Evolutionary conservation across 2,329 filamentous ascomycete species (phyloP).

Genomic region (Colletotrichum chrysophilum): DNA sequence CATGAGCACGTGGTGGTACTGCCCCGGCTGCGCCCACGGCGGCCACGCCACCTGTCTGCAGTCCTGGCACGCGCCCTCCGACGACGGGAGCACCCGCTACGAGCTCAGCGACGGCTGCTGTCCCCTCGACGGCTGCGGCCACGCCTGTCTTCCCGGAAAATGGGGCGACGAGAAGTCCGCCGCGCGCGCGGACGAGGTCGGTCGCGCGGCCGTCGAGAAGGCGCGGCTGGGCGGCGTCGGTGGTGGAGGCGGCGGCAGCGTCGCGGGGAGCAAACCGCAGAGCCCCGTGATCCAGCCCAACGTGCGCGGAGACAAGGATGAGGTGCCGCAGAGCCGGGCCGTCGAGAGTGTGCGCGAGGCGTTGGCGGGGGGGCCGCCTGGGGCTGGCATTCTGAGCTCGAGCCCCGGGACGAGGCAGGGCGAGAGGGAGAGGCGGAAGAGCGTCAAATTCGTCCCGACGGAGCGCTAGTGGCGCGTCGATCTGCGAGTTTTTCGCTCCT

Average conservation of each 20-base stretch:
- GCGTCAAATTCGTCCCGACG: constrained; percentile 64
- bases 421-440: constrained; percentile 64
- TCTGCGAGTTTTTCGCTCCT: not conserved
- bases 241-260: constrained; percentile 3
- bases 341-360: constrained; percentile 65
- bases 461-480: constrained; percentile 27
- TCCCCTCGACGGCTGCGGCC: constrained; percentile 68
- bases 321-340: constrained; percentile 63
- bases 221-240: constrained; percentile 28
- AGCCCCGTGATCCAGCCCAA: constrained; percentile 12
- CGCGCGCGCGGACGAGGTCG: constrained; percentile 56
- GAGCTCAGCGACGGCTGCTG: constrained; percentile 60
- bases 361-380: constrained; percentile 36
- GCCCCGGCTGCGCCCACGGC: constrained; percentile 66
- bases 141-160: constrained; percentile 64
- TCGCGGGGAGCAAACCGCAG: constrained; percentile 31
- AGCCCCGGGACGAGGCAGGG: constrained; percentile 48
- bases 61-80: constrained; percentile 57
- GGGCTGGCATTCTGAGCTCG: constrained; percentile 48
- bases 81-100: constrained; percentile 21
- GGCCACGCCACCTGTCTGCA: constrained; percentile 66
- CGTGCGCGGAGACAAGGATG: constrained; percentile 55
- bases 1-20: constrained; percentile 65
- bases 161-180: constrained; percentile 56
- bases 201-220: constrained; percentile 50